A percentile compares a stretch with the other conserved stretches of the same genome.
phyloP scores from a whole-genome alignment of 2,329 filamentous ascomycete genomes.

The Cordyceps cicadae region DNA sequence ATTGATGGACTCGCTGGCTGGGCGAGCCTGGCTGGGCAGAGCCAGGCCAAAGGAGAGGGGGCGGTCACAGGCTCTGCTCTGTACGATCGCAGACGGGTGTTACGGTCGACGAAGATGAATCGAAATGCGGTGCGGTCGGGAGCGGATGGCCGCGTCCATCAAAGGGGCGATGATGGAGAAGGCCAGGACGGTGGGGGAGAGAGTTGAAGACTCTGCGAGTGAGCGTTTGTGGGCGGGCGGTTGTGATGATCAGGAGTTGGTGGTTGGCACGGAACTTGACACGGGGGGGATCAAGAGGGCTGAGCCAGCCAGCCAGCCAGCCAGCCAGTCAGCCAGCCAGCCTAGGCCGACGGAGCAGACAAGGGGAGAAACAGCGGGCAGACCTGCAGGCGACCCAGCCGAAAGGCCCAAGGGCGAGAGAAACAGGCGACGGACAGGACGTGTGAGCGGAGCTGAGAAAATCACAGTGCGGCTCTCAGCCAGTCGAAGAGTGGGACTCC shows the following conservation, averaged over 20 bases:
- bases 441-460: not conserved
- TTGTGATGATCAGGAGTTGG: constrained; percentile 10
- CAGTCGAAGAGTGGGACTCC: constrained; percentile 1
- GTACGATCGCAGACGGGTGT: not conserved
- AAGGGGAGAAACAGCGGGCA: not conserved
- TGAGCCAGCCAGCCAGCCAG: constrained; percentile 4
- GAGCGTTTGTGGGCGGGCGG: not conserved
- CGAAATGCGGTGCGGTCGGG: not conserved
- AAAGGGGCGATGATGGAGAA: not conserved
- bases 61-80: not conserved
- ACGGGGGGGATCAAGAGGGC: constrained; percentile 10
- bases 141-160: not conserved
- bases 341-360: not conserved
- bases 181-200: not conserved
- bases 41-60: not conserved
- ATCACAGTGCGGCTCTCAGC: not conserved
- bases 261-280: constrained; percentile 8
- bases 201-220: not conserved
- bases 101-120: not conserved
- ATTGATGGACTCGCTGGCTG: constrained; percentile 8
- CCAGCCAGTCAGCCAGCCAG: not conserved
- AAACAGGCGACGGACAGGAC: not conserved
- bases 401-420: not conserved
- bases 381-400: not conserved
- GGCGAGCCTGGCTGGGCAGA: constrained; percentile 5